Evolutionary conservation across 768 basidiomycete species (phyloP).

Genomic region (Hygrocybe coccinea): DNA sequence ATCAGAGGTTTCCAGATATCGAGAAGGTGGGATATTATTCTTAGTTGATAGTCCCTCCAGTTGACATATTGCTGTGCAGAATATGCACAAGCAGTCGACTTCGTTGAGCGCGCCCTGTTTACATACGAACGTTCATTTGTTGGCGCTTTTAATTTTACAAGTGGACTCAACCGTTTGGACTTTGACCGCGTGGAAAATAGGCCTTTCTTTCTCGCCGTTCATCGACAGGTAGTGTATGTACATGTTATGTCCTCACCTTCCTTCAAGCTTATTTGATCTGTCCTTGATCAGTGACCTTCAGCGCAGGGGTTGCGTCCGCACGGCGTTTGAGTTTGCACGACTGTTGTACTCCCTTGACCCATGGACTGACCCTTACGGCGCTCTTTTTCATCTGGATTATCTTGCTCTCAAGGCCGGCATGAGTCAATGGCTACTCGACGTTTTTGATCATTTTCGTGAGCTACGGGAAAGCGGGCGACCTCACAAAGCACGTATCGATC

Average conservation of each 20-base stretch:
- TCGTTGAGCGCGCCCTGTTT: constrained; percentile 88
- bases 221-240: constrained; percentile 73
- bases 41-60: not conserved
- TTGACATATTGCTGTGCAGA: constrained; percentile 40
- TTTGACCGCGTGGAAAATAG: constrained; percentile 90
- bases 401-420: constrained; percentile 79
- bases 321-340: constrained; percentile 88
- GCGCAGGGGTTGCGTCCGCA: constrained; percentile 83
- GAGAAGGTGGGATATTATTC: constrained; percentile 60
- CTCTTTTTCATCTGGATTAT: constrained; percentile 77
- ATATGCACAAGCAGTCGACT: constrained; percentile 78
- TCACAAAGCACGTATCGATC: constrained; percentile 36
- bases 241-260: not conserved
- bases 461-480: constrained; percentile 13
- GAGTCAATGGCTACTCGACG: constrained; percentile 72
- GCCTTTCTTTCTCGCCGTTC: constrained; percentile 85
- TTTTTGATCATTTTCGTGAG: constrained; percentile 48
- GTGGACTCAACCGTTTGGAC: constrained; percentile 77
- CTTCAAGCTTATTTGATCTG: not conserved
- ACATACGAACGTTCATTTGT: constrained; percentile 88
- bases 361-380: constrained; percentile 83
- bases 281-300: constrained; percentile 75
- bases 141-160: constrained; percentile 80
- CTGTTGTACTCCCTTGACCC: constrained; percentile 83
- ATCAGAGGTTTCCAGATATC: constrained; percentile 77